Evolutionary conservation across 495 filamentous ascomycete species (phyloP).

Genomic region (Xylaria palmicola): DNA sequence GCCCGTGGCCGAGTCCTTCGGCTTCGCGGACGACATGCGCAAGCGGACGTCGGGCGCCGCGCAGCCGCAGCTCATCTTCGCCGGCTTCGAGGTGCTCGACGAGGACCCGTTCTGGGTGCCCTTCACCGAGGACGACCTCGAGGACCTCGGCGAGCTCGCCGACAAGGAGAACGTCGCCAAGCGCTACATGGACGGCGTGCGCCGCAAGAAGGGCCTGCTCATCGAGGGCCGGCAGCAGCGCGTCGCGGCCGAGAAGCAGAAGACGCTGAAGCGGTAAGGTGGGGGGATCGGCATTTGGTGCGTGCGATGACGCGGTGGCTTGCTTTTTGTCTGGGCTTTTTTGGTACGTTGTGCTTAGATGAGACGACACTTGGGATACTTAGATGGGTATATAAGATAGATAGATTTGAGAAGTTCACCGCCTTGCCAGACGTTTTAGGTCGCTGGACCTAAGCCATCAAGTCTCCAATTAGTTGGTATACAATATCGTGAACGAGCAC

Average conservation of each 20-base stretch:
- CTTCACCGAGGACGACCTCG: constrained; percentile 91
- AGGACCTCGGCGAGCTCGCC: constrained; percentile 91
- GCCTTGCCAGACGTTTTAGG: too few species aligned
- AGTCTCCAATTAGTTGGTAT: too few species aligned
- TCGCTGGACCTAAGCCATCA: too few species aligned
- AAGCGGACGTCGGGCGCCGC: constrained; percentile 90
- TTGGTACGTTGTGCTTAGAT: too few species aligned
- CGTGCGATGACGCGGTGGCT: too few species aligned
- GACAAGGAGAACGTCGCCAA: constrained; percentile 95
- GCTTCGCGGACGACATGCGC: constrained; percentile 92
- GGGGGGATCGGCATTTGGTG: too few species aligned
- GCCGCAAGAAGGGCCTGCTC: constrained; percentile 80
- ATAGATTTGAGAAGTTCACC: too few species aligned
- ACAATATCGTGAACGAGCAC: too few species aligned
- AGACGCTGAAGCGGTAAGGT: constrained; percentile 86
- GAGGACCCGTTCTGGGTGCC: constrained; percentile 97
- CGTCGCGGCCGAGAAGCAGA: constrained; percentile 94
- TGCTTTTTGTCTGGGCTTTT: too few species aligned
- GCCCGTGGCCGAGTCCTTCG: constrained; percentile 92
- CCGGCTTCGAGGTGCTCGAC: constrained; percentile 86
- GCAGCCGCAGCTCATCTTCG: constrained; percentile 88
- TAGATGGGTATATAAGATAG: too few species aligned
- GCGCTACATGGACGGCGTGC: constrained; percentile 88
- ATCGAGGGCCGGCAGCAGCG: constrained; percentile 62
- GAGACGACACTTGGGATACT: too few species aligned